Base-by-base conservation (phyloP, 352 stramenopile genomes). In the Peronospora farinosa region DNA sequence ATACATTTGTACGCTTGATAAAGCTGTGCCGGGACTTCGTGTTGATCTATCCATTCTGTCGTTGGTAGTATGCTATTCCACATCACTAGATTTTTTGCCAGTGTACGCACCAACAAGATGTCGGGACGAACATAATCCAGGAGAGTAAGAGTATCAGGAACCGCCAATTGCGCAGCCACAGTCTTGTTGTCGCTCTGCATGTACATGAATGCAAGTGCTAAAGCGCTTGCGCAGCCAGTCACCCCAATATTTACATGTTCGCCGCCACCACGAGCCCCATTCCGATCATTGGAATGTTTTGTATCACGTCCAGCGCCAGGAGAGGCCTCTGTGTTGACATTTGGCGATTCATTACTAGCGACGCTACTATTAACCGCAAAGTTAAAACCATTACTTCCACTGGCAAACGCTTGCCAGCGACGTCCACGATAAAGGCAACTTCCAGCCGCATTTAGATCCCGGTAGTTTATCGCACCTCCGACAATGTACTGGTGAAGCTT, bases 191-290 rank as follows among this genome's bases (percentile, higher is more conserved):
- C 78, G 27, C 78, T 98, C 57, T 95, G 87, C 51, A 98, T 87
- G 63, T 98, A 98, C 75, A 98, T 98, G 33, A 99, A 87, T 11
- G 85, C 94, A 16, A 99, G 69, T 7, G 95, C 95, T 40, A 99
- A 54, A 5, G 88, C 96, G 37, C 77, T 88, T 40, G 86, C 95
- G 17, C 90, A 87, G 13, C 94, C 88, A 28, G 96, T 99, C 2
- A 99, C 83, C 33, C 97, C 88, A 25, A 85, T 92, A 50, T 99
- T 99, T 9, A 99, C 85, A 35, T 92, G 86, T 35, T 97, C 89
- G 4, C 80, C 57, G 46, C 70, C 44, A 32, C 61, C 58, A 37
- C 63, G 43, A 50, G 45, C 36, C 0, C 55, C 60, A 33, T 19
- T 56, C 5, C 63, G 65, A 36, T 78, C 57, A 31, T 49, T 60